Conservation (phyloP, 192 early-diverging fungal genomes). For the Spizellomyces punctatus region DNA sequence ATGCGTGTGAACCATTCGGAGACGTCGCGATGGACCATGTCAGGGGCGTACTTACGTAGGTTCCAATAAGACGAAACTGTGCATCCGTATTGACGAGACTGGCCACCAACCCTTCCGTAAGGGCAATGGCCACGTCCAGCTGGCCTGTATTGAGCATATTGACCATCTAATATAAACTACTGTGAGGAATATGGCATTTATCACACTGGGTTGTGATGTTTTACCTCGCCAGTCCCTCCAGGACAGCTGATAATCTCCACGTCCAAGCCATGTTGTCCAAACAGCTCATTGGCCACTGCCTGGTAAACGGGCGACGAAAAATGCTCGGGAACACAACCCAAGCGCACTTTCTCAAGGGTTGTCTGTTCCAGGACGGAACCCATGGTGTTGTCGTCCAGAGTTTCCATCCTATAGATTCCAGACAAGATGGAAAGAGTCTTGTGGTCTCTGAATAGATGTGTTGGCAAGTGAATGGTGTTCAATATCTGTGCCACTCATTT, state of each 20-base stretch:
- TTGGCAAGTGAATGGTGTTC: no score
- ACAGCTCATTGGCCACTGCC: conserved; percentile 11
- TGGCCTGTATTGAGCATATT: conserved; percentile 69
- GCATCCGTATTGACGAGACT: conserved; percentile 48
- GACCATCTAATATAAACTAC: conserved; percentile 48
- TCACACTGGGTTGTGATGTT: background rate
- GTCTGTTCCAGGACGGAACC: background rate
- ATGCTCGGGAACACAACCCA: conserved; percentile 62
- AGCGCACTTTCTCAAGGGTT: conserved; percentile 22
- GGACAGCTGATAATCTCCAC: conserved; percentile 46
- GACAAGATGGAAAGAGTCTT: no score
- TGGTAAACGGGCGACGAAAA: conserved; percentile 54
- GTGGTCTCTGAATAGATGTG: no score
- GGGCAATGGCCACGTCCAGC: conserved; percentile 80
- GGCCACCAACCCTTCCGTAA: conserved; percentile 83
- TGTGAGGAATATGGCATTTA: background rate
- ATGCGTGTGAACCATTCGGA: conserved; percentile 44
- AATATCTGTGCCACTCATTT: no score
- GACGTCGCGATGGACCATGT: conserved; percentile 50
- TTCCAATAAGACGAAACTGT: conserved; percentile 74
- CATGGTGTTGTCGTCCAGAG: no score
- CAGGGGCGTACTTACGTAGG: conserved; percentile 75
- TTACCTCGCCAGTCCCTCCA: conserved; percentile 38
- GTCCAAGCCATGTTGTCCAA: conserved; percentile 17
- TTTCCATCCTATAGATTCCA: no score